phyloP scores from a whole-genome alignment of 2,329 filamentous ascomycete genomes.

The Huntiella decipiens region DNA sequence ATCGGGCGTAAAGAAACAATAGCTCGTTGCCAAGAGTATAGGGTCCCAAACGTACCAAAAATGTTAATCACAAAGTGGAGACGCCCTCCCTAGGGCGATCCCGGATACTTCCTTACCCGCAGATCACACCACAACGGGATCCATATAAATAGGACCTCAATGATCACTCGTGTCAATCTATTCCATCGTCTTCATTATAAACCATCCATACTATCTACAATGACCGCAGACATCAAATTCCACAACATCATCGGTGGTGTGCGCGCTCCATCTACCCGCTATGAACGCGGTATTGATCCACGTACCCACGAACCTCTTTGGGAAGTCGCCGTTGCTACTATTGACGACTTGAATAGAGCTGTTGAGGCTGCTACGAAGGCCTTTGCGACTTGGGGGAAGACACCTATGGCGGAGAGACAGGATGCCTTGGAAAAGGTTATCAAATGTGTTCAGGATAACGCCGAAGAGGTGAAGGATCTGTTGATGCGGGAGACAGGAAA shows the following conservation, averaged over 20 bases:
- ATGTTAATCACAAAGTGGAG: too few species aligned
- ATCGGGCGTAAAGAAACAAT: too few species aligned
- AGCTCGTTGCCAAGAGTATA: too few species aligned
- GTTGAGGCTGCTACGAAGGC: conserved; percentile 16
- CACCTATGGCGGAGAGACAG: conserved; percentile 16
- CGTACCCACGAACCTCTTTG: conserved; percentile 18
- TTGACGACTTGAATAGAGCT: conserved; percentile 17
- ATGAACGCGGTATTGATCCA: conserved; percentile 14
- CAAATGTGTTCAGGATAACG: conserved; percentile 22
- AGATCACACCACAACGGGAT: too few species aligned
- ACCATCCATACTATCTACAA: not conserved
- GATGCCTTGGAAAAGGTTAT: conserved; percentile 17
- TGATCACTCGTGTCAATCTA: too few species aligned
- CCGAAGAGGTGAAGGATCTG: conserved; percentile 6
- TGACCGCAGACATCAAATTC: not conserved
- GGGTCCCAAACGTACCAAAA: too few species aligned
- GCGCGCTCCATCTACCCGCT: not conserved
- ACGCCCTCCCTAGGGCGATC: too few species aligned
- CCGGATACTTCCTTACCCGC: too few species aligned
- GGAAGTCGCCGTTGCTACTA: conserved; percentile 16
- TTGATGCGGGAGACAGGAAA: conserved; percentile 14
- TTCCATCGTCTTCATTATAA: too few species aligned
- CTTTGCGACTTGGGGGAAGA: conserved; percentile 17
- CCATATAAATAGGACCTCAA: too few species aligned
- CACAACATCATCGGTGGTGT: conserved; percentile 4